Percentiles rank a stretch among this genome's conserved stretches.
These are phyloP conservation scores for Teunomyces funiuensis DNA, from an alignment of 805 yeast species.

Conservation along the genomic window DNA sequence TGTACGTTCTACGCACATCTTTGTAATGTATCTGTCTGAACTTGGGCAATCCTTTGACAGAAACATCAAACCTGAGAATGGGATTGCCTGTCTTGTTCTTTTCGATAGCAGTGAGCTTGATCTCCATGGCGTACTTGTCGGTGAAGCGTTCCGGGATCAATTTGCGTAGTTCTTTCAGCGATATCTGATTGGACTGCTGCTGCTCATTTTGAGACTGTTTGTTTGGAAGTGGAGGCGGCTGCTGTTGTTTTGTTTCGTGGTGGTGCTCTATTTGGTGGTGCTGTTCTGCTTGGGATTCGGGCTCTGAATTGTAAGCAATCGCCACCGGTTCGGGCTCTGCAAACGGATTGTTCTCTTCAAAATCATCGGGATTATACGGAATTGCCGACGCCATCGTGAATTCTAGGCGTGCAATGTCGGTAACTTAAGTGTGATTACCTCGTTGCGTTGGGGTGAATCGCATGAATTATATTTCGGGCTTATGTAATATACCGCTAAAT, in stretches of 20 bases:
- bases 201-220: neutral
- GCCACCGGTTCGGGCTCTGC: conserved; percentile 28
- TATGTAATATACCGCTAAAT: neutral
- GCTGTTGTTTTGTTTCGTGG: conserved; percentile 19
- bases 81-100: conserved; percentile 75
- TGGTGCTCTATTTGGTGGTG: conserved; percentile 9
- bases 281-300: conserved; percentile 4
- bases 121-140: conserved; percentile 41
- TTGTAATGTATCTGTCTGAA: conserved; percentile 70
- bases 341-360: conserved; percentile 45
- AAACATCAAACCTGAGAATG: conserved; percentile 64
- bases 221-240: neutral
- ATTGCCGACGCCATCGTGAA: conserved; percentile 7
- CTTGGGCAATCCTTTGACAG: conserved; percentile 59
- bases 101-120: conserved; percentile 70
- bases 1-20: conserved; percentile 76
- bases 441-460: neutral
- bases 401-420: no score
- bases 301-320: neutral
- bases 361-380: conserved; percentile 23
- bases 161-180: conserved; percentile 38
- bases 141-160: conserved; percentile 53
- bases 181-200: neutral
- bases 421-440: neutral
- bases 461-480: neutral